Percentiles rank a stretch among this genome's conserved stretches.
Conservation (phyloP, 2,329 filamentous ascomycete genomes). For the Colletotrichum sp. region DNA sequence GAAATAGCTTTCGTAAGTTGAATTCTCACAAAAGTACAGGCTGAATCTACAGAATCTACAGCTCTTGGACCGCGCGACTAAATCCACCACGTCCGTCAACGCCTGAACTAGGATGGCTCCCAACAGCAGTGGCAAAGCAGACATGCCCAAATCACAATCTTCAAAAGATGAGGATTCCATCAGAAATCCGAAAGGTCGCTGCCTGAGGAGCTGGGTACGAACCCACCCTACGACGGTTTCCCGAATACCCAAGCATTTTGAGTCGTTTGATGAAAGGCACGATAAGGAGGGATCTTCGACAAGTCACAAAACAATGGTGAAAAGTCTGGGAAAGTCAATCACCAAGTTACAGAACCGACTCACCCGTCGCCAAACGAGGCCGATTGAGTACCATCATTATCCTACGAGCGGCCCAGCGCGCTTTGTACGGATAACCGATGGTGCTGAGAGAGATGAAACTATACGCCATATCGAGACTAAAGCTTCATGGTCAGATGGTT, state of each 20-base stretch:
- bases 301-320: not conserved
- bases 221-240: not conserved
- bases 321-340: not conserved
- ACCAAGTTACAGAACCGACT: not conserved
- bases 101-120: not conserved
- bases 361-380: not conserved
- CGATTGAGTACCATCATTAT: not conserved
- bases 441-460: not conserved
- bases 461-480: not conserved
- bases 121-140: not conserved
- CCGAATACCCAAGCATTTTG: not conserved
- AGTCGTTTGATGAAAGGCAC: accelerated
- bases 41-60: too few relatives aligned
- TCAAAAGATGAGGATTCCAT: not conserved
- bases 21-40: not conserved
- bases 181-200: not conserved
- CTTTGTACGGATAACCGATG: not conserved
- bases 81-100: not conserved
- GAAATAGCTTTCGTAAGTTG: not conserved
- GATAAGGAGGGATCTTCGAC: accelerated
- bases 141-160: not conserved
- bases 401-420: not conserved
- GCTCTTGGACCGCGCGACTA: not conserved
- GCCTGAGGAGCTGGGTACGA: not conserved
- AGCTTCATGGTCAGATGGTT: not conserved